Evolutionary conservation across 2,329 filamentous ascomycete species (phyloP).

Genomic region (Penicillium crustosum): DNA sequence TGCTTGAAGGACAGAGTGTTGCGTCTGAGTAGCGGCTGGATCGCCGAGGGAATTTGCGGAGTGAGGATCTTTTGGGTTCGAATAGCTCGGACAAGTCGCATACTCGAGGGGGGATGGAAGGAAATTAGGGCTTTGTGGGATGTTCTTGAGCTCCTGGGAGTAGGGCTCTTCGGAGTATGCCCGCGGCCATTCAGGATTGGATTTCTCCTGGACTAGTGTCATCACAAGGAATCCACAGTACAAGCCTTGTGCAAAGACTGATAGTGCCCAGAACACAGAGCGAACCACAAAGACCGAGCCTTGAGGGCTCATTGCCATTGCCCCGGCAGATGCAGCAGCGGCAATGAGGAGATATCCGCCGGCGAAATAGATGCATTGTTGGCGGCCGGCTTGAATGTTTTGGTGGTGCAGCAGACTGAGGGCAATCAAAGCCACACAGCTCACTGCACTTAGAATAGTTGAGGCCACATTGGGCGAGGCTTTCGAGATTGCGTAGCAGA

Average conservation of each 20-base stretch:
- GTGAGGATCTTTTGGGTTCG: conserved; percentile 25
- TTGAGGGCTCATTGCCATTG: conserved; percentile 24
- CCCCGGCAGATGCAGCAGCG: conserved; percentile 29
- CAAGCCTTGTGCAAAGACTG: conserved; percentile 33
- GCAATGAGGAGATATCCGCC: conserved; percentile 30
- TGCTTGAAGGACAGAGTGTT: conserved; percentile 29
- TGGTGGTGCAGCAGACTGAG: conserved; percentile 21
- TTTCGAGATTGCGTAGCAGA: conserved; percentile 28
- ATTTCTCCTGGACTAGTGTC: conserved; percentile 11
- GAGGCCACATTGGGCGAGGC: conserved; percentile 25
- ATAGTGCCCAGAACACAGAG: conserved; percentile 38
- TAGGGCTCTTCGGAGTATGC: conserved; percentile 25
- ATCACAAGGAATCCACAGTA: conserved; percentile 33
- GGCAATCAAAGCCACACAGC: conserved; percentile 27
- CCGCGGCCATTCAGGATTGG: conserved; percentile 23
- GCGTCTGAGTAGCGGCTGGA: conserved; percentile 35
- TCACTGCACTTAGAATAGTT: conserved; percentile 27
- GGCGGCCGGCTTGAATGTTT: conserved; percentile 15
- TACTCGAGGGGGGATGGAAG: conserved; percentile 14
- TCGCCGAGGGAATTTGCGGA: conserved; percentile 28
- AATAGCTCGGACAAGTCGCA: conserved; percentile 20
- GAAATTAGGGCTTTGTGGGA: conserved; percentile 15
- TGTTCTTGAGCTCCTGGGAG: conserved; percentile 26
- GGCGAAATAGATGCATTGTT: conserved; percentile 16
- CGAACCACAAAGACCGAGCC: conserved; percentile 35